Evolutionary conservation across 2,329 filamentous ascomycete species (phyloP), one percentile per base, ranked within the genome.

Genomic region (Diaporthe humulicola): DNA sequence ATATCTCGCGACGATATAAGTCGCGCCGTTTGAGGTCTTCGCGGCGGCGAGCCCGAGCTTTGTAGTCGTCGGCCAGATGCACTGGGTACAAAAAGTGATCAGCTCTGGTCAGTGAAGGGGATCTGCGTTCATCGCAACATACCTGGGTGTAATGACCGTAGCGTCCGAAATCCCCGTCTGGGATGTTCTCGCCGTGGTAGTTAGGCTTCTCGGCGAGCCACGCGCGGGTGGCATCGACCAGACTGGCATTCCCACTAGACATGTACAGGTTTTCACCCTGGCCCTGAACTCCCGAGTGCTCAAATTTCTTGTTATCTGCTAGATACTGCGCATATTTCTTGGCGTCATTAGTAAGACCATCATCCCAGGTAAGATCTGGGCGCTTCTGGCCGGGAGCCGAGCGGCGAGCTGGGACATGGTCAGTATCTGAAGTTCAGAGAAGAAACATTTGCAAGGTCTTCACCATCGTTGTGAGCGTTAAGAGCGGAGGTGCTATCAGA

Each of bases 91-190:
- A 38, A 38, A 8, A 6, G 5, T 22, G 7, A 17, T 38, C 25
- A 36, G 3, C n/a, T 25, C 28, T 17, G 8, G 10, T 12, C 30
- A 25, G 6, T 30, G 15, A 52, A 28, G 1, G 14, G 6, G 8
- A 19, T 17, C 14, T 22, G 30, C 17, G 5, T 30, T 12, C 22
- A 6, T 28, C 2, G 7, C 38, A 33, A 33, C 64, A 52, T 28
- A 52, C 64, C 64, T 67, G 64, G 30, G 60, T 77, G 69, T 77
- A 77, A 60, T 77, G 75, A 1, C 75, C 75, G 12, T 76, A 77
- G n/a, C n/a, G 40, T 22, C 28, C 54, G 14, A 76, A 74, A 28
- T 74, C 58, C 1, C 75, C 75, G 56, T 77, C 71, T 14, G 75
- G 71, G 50, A 77, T 77, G 2, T 56, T 61, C 75, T 77, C 61